Conservation (phyloP, 1,284 basidiomycete species). For the Cutaneotrichosporon mucoides region DNA sequence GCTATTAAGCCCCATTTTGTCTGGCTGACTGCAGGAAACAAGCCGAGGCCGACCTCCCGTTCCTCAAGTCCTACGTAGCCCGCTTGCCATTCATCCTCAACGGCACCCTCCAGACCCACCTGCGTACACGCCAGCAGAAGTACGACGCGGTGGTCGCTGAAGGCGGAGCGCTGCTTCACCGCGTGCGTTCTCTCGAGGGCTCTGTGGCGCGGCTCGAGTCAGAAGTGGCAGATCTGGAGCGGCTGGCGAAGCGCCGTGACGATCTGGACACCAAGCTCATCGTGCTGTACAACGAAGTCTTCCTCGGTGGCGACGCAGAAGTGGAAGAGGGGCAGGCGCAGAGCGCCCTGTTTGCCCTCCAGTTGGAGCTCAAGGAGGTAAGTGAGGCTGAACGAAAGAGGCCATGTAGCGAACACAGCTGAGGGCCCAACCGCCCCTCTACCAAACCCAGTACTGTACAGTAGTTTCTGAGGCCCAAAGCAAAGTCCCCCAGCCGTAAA, state of each 20-base stretch:
- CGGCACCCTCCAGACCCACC: not conserved
- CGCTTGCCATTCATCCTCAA: not conserved
- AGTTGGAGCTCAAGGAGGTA: not conserved
- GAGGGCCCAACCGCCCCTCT: too few species aligned
- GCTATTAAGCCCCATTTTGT: too few species aligned
- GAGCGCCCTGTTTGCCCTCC: not conserved
- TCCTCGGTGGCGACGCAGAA: not conserved
- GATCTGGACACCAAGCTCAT: not conserved
- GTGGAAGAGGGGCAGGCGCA: not conserved
- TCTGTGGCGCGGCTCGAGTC: not conserved
- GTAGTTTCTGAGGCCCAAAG: too few species aligned
- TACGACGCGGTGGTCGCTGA: not conserved
- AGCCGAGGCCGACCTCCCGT: not conserved
- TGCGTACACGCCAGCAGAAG: not conserved
- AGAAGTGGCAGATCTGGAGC: not conserved
- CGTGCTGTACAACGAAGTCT: not conserved
- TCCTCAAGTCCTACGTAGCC: not conserved
- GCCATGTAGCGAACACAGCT: too few species aligned
- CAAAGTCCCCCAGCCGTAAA: too few species aligned
- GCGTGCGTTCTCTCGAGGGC: not conserved
- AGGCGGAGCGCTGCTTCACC: not conserved
- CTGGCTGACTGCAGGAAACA: not conserved
- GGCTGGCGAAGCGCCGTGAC: not conserved
- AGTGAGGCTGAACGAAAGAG: not conserved
- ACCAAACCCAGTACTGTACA: too few species aligned